Conservation (phyloP, 306 rosid species). For the Fragaria vesca region DNA sequence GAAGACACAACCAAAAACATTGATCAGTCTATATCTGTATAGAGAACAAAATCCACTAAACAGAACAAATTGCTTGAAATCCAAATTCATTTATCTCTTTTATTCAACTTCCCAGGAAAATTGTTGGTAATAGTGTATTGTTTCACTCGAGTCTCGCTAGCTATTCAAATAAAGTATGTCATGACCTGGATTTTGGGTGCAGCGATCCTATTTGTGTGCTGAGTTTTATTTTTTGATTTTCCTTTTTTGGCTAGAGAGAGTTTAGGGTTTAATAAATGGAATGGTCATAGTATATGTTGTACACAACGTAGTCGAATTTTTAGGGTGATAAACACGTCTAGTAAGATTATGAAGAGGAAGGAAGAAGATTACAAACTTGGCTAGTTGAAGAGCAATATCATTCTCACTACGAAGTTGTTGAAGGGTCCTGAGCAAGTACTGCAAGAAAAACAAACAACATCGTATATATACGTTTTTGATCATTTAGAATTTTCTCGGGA, state of each 20-base stretch:
- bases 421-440: slow-evolving; percentile 45
- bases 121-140: neutral
- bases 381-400: slow-evolving; percentile 47
- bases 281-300: neutral
- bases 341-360: neutral
- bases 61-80: neutral
- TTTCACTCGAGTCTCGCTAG: neutral
- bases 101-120: slow-evolving; percentile 2
- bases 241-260: neutral
- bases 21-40: neutral
- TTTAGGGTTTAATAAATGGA: neutral
- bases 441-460: slow-evolving; percentile 20
- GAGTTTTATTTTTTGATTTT: neutral
- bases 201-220: neutral
- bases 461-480: neutral
- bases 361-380: slow-evolving; percentile 33
- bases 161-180: neutral
- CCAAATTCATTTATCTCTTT: neutral
- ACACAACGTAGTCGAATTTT: neutral
- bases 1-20: slow-evolving; percentile 12
- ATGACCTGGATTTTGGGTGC: neutral
- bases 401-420: slow-evolving; percentile 45
- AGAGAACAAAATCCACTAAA: neutral
- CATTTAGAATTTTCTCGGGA: neutral
- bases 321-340: neutral